Base-by-base conservation (phyloP, 2,329 filamentous ascomycete genomes). In the Sarocladiaceae sp. region DNA sequence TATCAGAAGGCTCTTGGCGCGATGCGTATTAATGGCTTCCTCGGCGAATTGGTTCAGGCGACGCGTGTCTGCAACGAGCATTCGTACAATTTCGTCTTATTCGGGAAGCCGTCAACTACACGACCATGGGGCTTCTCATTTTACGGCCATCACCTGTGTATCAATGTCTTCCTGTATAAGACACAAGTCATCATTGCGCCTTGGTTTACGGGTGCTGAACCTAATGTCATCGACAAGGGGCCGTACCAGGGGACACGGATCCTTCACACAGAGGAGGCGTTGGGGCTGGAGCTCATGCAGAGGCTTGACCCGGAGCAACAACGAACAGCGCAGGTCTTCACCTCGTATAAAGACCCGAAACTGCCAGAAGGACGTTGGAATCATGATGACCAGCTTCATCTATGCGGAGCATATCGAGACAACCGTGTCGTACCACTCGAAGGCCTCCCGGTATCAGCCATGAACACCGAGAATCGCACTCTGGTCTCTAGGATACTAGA, bases 141-240 rank as follows among this genome's bases (percentile, higher is more conserved):
- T 60, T 93, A 90, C 67, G 88, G 88, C 6, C 88, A 93, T 64
- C 88, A 93, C 59, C 74, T 93, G 2, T 90, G 86, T 58, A 74
- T 92, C 2, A 84, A 84, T 59, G 76, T 87, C 20, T 87, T 91
- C 62, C 74, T 91, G 57, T 79, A 84, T 61, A 73, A 73, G 28
- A 67, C 71, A 0, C 84, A 90, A 64, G 83, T 90, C 48, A 71
- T 90, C 40, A 74, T 90, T 2, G 83, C 81, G 0, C 88, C 88
- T 0, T 88, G 84, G 69, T 93, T 93, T 67, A 90, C 86, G 0
- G 88, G 88, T 52, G 88, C 88, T 0, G 88, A 93, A 66, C 88
- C 88, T 1, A 90, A 92, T 59, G 61, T 84, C 31, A 87, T 91
- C 58, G 87, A 91, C 57, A 66, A 67, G 0, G 86, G 87, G 0